Evolutionary conservation across 805 yeast species (phyloP), one percentile per base, ranked within the genome.

Genomic region (Sugiyamaella boreocaroliniensis): DNA sequence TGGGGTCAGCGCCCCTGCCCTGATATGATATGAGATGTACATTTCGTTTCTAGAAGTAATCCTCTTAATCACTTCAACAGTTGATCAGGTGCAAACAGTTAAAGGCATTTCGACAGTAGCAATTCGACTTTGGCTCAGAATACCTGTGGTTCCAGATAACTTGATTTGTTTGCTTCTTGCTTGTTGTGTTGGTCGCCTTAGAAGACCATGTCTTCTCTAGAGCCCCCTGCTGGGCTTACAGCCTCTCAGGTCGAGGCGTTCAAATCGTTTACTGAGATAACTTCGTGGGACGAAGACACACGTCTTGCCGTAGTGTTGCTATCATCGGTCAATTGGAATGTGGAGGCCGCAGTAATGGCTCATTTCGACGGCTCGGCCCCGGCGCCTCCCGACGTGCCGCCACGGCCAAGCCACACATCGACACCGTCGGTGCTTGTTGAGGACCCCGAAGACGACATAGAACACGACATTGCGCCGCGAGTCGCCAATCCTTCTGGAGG

Each of bases 311-410:
- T 58, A 18, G 58, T 55, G 44, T 52, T 70, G 42, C 61, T 71
- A 47, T 56, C 61, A 40, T 57, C 68, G 3, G 54, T 68, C 7
- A 62, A 66, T 19, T 74, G 78, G 77, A 64, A 71, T 56, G 59
- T 75, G 14, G 78, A 75, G 59, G 45, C 50, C 20, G 62, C 58
- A 9, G 59, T 55, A 15, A 37, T 47, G 43, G 51, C 53, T 19
- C 60, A 58, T 43, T 51, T 57, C 34, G 61, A 58, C 42, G 58
- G 56, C 6, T 44, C 50, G 37, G 11, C 37, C n/a, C 19, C 52
- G 10, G 32, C 41, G 15, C 32, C 47, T 14, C 40, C 29, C 41
- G 41, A 14, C 8, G 37, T 32, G n/a, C n/a, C 37, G 4, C 4
- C n/a, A 32, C 16, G 18, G 19, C 15, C 43, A 18, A 32, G 37